phyloP scores from a whole-genome alignment of 2,329 filamentous ascomycete species.

The Cladophialophora chaetospira region DNA sequence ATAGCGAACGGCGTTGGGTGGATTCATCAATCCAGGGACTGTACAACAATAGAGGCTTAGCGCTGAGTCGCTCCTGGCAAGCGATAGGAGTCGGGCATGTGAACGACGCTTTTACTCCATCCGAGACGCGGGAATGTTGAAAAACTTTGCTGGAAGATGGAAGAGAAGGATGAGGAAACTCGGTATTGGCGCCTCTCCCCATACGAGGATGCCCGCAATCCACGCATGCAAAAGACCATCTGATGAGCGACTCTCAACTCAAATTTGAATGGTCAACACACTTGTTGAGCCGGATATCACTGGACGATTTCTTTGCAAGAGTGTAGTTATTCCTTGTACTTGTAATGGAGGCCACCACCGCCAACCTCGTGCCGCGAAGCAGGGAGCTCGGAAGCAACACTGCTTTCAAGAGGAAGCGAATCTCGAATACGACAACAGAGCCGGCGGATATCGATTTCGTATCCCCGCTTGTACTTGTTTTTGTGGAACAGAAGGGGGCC shows the following conservation, averaged over 20 bases:
- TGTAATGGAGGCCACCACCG: not conserved
- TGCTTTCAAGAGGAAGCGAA: too few relatives aligned
- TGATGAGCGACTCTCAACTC: conserved; percentile 16
- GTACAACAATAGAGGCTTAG: conserved; percentile 21
- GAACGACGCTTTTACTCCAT: not conserved
- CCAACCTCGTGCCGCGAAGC: not conserved
- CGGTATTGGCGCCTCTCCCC: not conserved
- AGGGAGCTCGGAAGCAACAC: too few relatives aligned
- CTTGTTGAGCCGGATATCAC: not conserved
- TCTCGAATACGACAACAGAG: too few relatives aligned
- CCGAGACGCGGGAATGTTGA: not conserved
- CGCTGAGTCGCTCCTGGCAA: conserved; percentile 7
- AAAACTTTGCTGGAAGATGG: not conserved
- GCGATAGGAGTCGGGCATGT: not conserved
- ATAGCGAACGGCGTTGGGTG: conserved; percentile 32
- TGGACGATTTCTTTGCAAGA: too few relatives aligned
- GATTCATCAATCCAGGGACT: conserved; percentile 6
- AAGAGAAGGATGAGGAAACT: not conserved
- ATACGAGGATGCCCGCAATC: not conserved
- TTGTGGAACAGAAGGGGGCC: too few relatives aligned
- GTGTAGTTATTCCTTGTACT: too few relatives aligned
- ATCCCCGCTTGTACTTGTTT: too few relatives aligned
- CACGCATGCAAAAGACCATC: not conserved
- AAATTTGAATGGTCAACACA: not conserved
- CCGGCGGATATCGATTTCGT: too few relatives aligned